Base-by-base conservation (phyloP, 768 basidiomycete genomes). In the Podaxis sp. region DNA sequence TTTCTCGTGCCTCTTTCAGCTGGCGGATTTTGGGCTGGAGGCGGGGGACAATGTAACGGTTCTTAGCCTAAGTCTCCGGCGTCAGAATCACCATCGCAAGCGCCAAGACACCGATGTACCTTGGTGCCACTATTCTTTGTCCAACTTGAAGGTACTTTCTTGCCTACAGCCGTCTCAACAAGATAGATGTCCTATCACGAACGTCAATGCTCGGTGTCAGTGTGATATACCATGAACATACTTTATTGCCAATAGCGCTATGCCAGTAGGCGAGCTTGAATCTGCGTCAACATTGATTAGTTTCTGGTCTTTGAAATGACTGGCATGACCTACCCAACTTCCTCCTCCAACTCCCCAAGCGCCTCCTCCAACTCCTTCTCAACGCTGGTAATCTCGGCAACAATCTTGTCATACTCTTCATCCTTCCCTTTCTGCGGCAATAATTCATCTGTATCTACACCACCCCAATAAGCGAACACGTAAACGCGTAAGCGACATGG, bases 1-100 rank as follows among this genome's bases (percentile, higher is more conserved):
- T 93, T 75, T 99, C 97, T 46, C 93, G 86, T 2, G 94, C 95
- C 76, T 99, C 97, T 75, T 98, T 98, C 36, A 97, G 80, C 61
- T 85, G 76, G 19, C 93, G 87, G 56, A 98, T 84, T 33, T 86
- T 86, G 4, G 82, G 68, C 61, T 86, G 84, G 2, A 94, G 82
- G 25, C 89, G 80, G 1, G 89, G 88, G 4, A 94, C 89, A 4
- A 86, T 77, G 80, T 89, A 99, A 22, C 97, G 90, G 13, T 80
- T 81, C 67, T 83, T 83, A 27, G 85, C 84, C 91, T 96, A 69
- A 59, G 50, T 43, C 17, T 6, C 43, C 1, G 22, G 61, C 8
- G 24, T 38, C 54, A 41, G 29, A 46, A 38, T 36, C 27, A 22
- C 33, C 27, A 40, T 25, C 54, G 4, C 33, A 22, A 50, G 47